Evolutionary conservation across 768 basidiomycete genomes (phyloP).

Genomic region (Naganishia vishniacii): DNA sequence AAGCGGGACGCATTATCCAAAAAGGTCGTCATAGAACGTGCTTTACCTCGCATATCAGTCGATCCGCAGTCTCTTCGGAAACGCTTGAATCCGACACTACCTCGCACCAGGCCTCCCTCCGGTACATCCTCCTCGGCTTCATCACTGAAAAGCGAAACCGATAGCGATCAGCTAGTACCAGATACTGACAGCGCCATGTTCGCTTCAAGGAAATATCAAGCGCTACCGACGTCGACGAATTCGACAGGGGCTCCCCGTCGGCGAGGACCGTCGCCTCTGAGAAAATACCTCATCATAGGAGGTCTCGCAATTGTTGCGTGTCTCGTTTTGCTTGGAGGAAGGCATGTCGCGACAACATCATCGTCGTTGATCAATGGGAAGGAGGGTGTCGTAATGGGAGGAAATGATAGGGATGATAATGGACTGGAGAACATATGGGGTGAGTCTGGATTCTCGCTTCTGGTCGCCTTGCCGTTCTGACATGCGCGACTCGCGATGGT

Average conservation of each 20-base stretch:
- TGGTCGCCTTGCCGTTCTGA: background rate
- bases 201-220: slow-evolving; percentile 41
- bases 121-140: background rate
- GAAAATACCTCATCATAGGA: slow-evolving; percentile 39
- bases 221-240: slow-evolving; percentile 39
- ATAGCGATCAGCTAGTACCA: background rate
- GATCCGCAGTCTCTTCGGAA: background rate
- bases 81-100: slow-evolving; percentile 6
- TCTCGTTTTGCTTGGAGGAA: slow-evolving; percentile 33
- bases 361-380: slow-evolving; percentile 15
- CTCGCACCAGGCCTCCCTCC: background rate
- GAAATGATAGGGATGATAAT: slow-evolving; percentile 19
- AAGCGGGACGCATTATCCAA: background rate
- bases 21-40: background rate
- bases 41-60: background rate
- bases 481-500: too few species aligned
- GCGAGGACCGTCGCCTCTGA: slow-evolving; percentile 39
- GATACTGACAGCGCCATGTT: slow-evolving; percentile 33
- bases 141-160: background rate
- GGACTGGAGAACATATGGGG: background rate
- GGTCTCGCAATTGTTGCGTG: slow-evolving; percentile 32
- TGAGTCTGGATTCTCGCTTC: background rate
- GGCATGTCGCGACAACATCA: slow-evolving; percentile 11
- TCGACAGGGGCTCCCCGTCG: slow-evolving; percentile 31
- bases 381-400: background rate